Conservation (phyloP, 2,329 filamentous ascomycete genomes). For the Aureobasidium mangrovei region DNA sequence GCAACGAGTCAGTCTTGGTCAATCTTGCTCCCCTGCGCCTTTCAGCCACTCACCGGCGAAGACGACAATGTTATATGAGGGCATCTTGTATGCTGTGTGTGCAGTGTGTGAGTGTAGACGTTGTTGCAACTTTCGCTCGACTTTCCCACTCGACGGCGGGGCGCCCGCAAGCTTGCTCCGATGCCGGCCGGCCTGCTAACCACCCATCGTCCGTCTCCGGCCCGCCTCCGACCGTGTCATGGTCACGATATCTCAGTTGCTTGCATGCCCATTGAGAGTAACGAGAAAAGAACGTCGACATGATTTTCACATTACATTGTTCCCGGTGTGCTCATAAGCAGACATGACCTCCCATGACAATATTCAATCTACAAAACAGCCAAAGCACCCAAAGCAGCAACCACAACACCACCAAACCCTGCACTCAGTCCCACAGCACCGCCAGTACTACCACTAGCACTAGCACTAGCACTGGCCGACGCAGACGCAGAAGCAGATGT, state of each 20-base stretch:
- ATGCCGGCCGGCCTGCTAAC: background rate
- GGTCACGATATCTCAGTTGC: no score
- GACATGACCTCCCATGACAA: no score
- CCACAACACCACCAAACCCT: background rate
- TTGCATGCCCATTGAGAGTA: no score
- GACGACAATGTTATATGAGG: conserved; percentile 68
- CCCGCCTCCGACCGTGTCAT: no score
- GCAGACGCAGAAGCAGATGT: background rate
- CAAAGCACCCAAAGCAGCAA: conserved; percentile 6
- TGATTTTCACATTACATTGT: no score
- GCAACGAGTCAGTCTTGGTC: background rate
- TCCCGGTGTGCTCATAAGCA: no score
- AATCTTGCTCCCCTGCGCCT: background rate
- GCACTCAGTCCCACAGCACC: background rate
- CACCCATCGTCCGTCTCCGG: no score
- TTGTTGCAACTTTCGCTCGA: background rate
- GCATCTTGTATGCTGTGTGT: conserved; percentile 43
- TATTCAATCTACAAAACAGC: background rate
- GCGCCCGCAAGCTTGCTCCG: conserved; percentile 6
- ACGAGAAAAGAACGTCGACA: no score
- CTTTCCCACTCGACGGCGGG: conserved; percentile 5
- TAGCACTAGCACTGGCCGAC: background rate
- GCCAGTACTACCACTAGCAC: background rate
- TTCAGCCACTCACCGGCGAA: conserved; percentile 48
- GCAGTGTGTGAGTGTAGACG: conserved; percentile 1